Conservation (phyloP, 2,329 filamentous ascomycete species). For the Claviceps fusiformis region DNA sequence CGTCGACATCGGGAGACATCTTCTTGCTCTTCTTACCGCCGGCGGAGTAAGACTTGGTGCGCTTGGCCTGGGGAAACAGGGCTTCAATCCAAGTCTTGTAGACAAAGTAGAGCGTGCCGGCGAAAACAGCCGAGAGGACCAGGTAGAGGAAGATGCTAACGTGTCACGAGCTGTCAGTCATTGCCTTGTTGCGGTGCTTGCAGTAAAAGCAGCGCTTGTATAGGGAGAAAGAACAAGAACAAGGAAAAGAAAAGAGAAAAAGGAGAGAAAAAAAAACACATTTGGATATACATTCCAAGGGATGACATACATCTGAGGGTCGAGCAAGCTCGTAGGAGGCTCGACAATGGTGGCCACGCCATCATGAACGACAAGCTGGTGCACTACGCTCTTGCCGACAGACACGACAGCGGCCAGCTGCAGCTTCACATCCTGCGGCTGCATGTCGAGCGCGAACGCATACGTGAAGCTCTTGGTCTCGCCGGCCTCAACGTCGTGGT, state of each 20-base stretch:
- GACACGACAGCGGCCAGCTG: slow-evolving; percentile 63
- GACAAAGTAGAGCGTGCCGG: slow-evolving; percentile 80
- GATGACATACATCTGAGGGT: slow-evolving; percentile 75
- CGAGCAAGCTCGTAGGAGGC: slow-evolving; percentile 78
- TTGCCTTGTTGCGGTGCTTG: background rate
- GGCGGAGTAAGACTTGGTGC: slow-evolving; percentile 35
- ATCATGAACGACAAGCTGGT: slow-evolving; percentile 69
- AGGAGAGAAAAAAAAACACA: too few relatives aligned
- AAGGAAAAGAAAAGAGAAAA: too few relatives aligned
- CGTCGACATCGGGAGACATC: slow-evolving; percentile 42
- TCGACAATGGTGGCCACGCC: slow-evolving; percentile 78
- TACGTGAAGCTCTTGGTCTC: slow-evolving; percentile 66
- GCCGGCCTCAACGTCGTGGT: slow-evolving; percentile 59
- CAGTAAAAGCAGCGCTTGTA: too few relatives aligned
- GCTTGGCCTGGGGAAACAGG: slow-evolving; percentile 84
- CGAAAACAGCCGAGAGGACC: slow-evolving; percentile 68
- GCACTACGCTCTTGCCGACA: slow-evolving; percentile 52
- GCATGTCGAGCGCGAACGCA: slow-evolving; percentile 79
- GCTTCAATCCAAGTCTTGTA: slow-evolving; percentile 97
- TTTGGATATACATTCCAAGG: too few relatives aligned
- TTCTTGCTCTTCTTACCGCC: slow-evolving; percentile 48
- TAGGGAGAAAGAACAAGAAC: too few relatives aligned
- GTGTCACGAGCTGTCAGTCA: background rate
- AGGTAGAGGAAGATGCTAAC: slow-evolving; percentile 91
- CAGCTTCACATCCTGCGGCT: slow-evolving; percentile 76